A percentile compares a stretch with the other conserved stretches of the same genome.
Conservation (phyloP, 2,329 filamentous ascomycete species). For the Alternaria novae-zelandiae region DNA sequence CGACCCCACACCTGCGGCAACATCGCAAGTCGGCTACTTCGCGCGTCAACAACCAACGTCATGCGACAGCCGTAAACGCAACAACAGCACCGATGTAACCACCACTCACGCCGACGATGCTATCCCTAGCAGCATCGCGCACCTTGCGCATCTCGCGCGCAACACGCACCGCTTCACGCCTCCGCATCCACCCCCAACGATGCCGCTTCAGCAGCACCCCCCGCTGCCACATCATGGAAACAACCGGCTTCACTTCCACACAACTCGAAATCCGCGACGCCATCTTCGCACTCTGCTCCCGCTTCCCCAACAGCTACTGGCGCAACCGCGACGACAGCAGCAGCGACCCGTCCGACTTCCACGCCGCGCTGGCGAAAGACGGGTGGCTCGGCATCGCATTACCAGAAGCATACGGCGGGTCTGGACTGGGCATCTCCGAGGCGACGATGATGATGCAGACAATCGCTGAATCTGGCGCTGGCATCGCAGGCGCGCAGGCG, state of each 20-base stretch:
- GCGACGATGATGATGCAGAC: slow-evolving; percentile 89
- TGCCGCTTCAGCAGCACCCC: slow-evolving; percentile 40
- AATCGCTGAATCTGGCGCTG: slow-evolving; percentile 77
- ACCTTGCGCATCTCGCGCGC: neutral
- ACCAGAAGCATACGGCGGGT: slow-evolving; percentile 75
- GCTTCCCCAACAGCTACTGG: slow-evolving; percentile 78
- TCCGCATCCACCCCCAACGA: neutral
- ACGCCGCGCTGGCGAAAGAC: slow-evolving; percentile 73
- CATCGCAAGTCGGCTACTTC: slow-evolving; percentile 2
- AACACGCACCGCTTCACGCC: no score
- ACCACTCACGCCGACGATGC: neutral
- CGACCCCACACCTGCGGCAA: neutral
- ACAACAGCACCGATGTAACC: neutral
- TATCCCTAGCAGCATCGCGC: neutral
- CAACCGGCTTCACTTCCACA: slow-evolving; percentile 72
- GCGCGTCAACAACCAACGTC: neutral
- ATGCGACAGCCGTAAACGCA: neutral
- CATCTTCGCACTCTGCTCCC: slow-evolving; percentile 69
- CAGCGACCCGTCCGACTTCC: slow-evolving; percentile 76
- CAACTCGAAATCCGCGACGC: slow-evolving; percentile 76
- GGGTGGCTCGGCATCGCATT: slow-evolving; percentile 85
- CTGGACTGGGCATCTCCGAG: slow-evolving; percentile 78
- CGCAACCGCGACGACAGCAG: slow-evolving; percentile 73
- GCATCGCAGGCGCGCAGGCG: slow-evolving; percentile 71
- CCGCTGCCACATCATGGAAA: slow-evolving; percentile 68